Evolutionary conservation across 2,329 filamentous ascomycete species (phyloP).

Genomic region (Fusarium proliferatum): DNA sequence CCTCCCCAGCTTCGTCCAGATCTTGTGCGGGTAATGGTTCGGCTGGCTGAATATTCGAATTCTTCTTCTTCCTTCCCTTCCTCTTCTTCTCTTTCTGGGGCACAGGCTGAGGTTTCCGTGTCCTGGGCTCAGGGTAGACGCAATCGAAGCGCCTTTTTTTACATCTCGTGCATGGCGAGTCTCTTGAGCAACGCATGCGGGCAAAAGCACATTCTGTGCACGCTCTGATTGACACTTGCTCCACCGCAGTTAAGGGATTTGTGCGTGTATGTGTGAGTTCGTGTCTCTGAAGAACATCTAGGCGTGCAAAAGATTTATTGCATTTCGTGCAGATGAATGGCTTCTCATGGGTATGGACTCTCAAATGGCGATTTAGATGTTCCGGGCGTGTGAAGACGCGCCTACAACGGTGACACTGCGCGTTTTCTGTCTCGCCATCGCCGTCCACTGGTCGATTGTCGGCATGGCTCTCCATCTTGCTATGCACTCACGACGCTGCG

Average conservation of each 20-base stretch:
- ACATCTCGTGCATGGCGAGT: slow-evolving; percentile 24
- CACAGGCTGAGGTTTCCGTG: slow-evolving; percentile 1
- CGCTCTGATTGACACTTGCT: slow-evolving; percentile 13
- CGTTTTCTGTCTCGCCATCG: neutral
- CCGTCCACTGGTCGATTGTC: neutral
- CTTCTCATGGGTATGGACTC: slow-evolving; percentile 31
- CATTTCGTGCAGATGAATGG: slow-evolving; percentile 24
- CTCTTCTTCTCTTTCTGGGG: neutral
- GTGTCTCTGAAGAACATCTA: slow-evolving; percentile 30
- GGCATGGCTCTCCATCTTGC: neutral
- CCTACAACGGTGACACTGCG: slow-evolving; percentile 3
- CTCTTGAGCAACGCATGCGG: slow-evolving; percentile 34
- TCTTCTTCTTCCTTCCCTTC: neutral
- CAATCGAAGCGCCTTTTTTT: slow-evolving; percentile 13
- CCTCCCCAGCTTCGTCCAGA: neutral
- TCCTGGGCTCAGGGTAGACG: slow-evolving; percentile 4
- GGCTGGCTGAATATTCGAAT: neutral
- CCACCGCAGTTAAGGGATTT: neutral
- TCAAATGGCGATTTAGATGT: slow-evolving; percentile 29
- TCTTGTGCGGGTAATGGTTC: neutral
- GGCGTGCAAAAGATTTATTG: slow-evolving; percentile 28
- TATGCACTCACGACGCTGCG: neutral
- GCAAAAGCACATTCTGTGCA: slow-evolving; percentile 27
- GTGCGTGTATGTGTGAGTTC: slow-evolving; percentile 16
- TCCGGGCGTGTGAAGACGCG: slow-evolving; percentile 24